Base-by-base conservation (phyloP, 2,329 filamentous ascomycete species). In the Pseudopyrenochaeta lycopersici region DNA sequence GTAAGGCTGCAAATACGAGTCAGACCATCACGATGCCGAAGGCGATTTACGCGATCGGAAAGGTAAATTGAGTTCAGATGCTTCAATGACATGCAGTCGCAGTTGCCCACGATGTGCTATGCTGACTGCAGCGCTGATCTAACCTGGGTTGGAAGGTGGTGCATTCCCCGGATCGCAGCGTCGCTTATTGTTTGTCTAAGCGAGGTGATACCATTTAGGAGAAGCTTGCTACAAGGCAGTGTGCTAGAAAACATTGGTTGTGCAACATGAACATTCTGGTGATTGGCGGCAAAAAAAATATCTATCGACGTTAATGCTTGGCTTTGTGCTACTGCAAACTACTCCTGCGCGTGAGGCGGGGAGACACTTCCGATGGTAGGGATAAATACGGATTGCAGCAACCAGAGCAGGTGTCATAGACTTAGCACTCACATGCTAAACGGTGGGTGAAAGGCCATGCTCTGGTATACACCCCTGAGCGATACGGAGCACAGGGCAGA, bases 131-230 rank as follows among this genome's bases (percentile, higher is more conserved):
- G 33, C 43, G 23, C 40, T 30, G 23, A 42, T 32, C 38, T 54
- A 47, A 40, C 50, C 40, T 15, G 36, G 40, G 29, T 48, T 38
- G 44, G 36, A 47, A 20, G 30, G 46, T 44, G 50, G 45, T 54
- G 50, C 42, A 44, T 54, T n/a, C 27, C 43, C 47, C 43, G 35
- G 51, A 32, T n/a, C 46, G 46, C 32, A 33, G 54, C 60, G 47
- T 50, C 52, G 58, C 40, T 43, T 49, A 51, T 60, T 49, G 54
- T 49, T n/a, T 50, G 50, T 32, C 31, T 64, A 62, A 60, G 61
- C 61, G 58, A 56, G 42, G 44, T 35, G 39, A 35, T 42, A 49
- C 50, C 32, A 30, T 43, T 23, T 42, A n/a, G 46, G 32, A 45
- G 15, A 29, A 46, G 48, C 30, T 56, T 58, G 36, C 38, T 44